Base-by-base conservation (phyloP, 2,329 filamentous ascomycete genomes). In the Alternaria burnsii region DNA sequence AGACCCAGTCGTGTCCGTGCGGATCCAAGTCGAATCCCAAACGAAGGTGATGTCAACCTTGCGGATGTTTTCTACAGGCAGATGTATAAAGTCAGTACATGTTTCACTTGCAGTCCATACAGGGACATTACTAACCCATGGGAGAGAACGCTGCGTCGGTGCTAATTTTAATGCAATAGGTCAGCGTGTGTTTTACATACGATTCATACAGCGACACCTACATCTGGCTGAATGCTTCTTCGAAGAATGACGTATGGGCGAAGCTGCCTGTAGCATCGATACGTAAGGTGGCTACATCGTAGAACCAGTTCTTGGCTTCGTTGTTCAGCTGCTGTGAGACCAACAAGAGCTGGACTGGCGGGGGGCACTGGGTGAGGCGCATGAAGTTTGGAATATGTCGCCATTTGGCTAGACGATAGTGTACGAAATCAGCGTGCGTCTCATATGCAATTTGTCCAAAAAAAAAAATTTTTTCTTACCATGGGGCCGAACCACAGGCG, bases 11-110 rank as follows among this genome's bases (percentile, higher is more conserved):
- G 40, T 41, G 12, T 71, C 64, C 2, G 66, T 59, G 3, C 72
- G 70, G 18, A 78, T 61, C 74, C 74, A 78, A 8, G 68, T 69
- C 0, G 71, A 71, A 54, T 78, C 76, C 75, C 75, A 78, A 32
- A 71, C 71, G 40, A 78, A 75, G 0, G 56, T 68, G 8, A 77
- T 58, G 38, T 77, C 61, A 16, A 71, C 72, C 41, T 71, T 74
- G 42, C 72, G 74, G 50, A 78, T 72, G n/a, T 72, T 69, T 44
- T 77, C 67, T 38, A 38, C n/a, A 38, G 14, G 16, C n/a, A 16
- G 34, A 9, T 7, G 16, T 38, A 9, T 16, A n/a, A 38, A n/a
- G 16, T 38, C 34, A 38, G 34, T n/a, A 38, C 8, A n/a, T 38
- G 34, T 38, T 16, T 18, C 34, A n/a, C 8, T n/a, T 38, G 7